Base-by-base conservation (phyloP, 2,329 filamentous ascomycete species). In the Ophiostoma piceae region DNA sequence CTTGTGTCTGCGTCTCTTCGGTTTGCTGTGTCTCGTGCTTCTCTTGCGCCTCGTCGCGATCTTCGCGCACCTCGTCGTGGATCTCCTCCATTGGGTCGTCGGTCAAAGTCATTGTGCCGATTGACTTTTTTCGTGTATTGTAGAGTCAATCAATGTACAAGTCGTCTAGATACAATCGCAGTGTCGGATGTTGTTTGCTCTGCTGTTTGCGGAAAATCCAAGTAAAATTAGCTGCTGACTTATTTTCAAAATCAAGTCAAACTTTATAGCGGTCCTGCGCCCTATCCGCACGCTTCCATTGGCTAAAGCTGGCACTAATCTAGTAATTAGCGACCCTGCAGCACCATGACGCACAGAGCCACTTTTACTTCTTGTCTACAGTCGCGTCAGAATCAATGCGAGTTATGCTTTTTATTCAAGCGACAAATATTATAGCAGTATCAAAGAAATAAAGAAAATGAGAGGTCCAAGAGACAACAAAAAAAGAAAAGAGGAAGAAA, bases 171-270 rank as follows among this genome's bases (percentile, higher is more conserved):
- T 47, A 43, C 43, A 47, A 47, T 47, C 19, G 43, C 43, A 16
- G 41, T 2, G 43, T 47, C 19, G n/a, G 9, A 26, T 54, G 11
- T 4, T 26, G 22, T 57, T 57, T 57, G 51, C 22, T 57, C 8
- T 7, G n/a, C 26, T 1, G 19, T 8, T 8, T 32, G 26, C 9
- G 14, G 16, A 62, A 12, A 19, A 14, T 62, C 26, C 57, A 32
- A 29, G 57, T 62, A 16, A 62, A 62, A 62, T 32, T 62, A 62
- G 26, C 26, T 62, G 57, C 57, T 62, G 57, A 62, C 57, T 62
- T 62, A 62, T 32, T 26, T 26, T 22, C 26, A 9, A 8, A 57
- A n/a, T 22, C 26, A 29, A 29, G 11, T 1, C 47, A 43, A 54
- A 32, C 54, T 60, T 60, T 60, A 60, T 32, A 60, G 54, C 12